These are phyloP conservation scores for Hanseniaspora singularis DNA, from an alignment of 805 yeast species.

Conservation along the genomic window DNA sequence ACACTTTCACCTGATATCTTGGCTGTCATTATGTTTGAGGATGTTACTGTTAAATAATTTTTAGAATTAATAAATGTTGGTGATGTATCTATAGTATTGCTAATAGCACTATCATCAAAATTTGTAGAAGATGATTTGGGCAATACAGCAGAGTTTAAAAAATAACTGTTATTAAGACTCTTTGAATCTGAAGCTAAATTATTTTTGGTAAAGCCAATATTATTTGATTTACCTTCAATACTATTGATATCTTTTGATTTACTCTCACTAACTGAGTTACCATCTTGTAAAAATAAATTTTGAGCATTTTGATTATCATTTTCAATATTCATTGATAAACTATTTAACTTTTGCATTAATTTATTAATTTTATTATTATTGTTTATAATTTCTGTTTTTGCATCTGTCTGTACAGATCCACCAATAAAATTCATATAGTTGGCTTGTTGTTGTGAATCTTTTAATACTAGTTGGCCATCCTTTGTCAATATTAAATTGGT, in stretches of 20 bases:
- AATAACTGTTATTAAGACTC: neutral
- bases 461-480: slow-evolving; percentile 12
- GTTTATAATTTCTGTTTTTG: neutral
- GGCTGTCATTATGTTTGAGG: slow-evolving; percentile 1
- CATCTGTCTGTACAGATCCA: neutral
- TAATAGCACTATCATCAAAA: neutral
- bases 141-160: neutral
- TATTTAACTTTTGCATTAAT: slow-evolving; percentile 10
- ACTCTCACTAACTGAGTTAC: too few relatives aligned
- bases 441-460: slow-evolving; percentile 13
- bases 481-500: slow-evolving; percentile 11
- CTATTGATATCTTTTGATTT: too few relatives aligned
- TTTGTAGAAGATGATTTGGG: neutral
- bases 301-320: too few relatives aligned
- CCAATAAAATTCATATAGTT: slow-evolving; percentile 14
- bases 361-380: slow-evolving; percentile 8
- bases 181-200: neutral
- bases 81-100: neutral
- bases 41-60: neutral
- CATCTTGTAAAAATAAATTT: neutral
- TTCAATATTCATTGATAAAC: neutral
- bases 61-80: neutral
- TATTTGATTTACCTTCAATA: too few relatives aligned
- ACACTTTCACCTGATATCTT: slow-evolving; percentile 11
- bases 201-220: neutral